A percentile compares a stretch with the other conserved stretches of the same genome.
Conservation (phyloP, 2,329 filamentous ascomycete genomes). For the Xylariaceae sp. region DNA sequence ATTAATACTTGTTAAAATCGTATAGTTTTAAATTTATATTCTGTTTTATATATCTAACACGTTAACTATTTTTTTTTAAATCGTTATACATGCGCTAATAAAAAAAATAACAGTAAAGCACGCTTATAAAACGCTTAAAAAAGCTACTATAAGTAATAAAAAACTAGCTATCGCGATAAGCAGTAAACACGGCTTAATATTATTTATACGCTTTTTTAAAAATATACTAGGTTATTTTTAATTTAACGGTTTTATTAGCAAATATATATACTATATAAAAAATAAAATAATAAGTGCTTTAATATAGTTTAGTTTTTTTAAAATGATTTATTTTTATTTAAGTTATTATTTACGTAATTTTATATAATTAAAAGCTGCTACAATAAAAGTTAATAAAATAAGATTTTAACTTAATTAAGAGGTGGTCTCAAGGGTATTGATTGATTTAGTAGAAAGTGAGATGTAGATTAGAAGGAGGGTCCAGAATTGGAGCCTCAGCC, state of each 20-base stretch:
- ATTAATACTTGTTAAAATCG: too few species aligned
- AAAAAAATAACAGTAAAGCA: background rate
- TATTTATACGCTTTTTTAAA: conserved; percentile 1
- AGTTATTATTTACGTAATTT: background rate
- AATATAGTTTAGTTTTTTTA: background rate
- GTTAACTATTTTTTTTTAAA: background rate
- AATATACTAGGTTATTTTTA: background rate
- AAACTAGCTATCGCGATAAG: background rate
- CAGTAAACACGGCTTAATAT: background rate
- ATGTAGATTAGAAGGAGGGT: too few species aligned
- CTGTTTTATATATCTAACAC: too few species aligned
- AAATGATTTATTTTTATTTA: background rate
- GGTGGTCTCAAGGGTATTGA: too few species aligned
- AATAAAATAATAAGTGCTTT: too few species aligned
- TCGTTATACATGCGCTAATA: too few species aligned
- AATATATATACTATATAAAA: too few species aligned
- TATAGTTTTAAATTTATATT: background rate
- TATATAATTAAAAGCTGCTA: conserved; percentile 10
- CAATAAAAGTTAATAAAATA: conserved; percentile 4
- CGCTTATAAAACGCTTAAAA: background rate
- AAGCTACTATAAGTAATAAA: background rate
- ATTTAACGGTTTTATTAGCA: background rate
- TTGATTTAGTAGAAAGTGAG: too few species aligned
- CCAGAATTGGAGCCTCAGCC: too few species aligned
- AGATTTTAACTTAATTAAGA: conserved; percentile 1